Percentiles rank a stretch among this genome's conserved stretches.
These are phyloP conservation scores for Stylonectria norvegica DNA, from an alignment of 2,329 filamentous ascomycete genomes.

Conservation along the genomic window DNA sequence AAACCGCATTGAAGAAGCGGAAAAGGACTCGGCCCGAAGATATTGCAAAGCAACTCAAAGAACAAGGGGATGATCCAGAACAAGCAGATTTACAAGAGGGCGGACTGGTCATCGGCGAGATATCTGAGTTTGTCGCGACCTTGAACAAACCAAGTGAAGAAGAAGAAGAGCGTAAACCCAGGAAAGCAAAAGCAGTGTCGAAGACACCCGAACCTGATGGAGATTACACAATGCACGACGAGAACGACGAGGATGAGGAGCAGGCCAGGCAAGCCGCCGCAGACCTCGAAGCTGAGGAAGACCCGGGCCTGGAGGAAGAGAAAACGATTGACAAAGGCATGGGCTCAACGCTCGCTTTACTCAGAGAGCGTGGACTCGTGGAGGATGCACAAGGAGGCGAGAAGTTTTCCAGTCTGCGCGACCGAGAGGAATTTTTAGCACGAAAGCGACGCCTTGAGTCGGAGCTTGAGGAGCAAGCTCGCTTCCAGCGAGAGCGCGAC, in stretches of 20 bases:
- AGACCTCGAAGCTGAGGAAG: slow-evolving; percentile 38
- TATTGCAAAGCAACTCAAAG: slow-evolving; percentile 73
- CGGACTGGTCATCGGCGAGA: slow-evolving; percentile 91
- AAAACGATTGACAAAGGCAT: slow-evolving; percentile 74
- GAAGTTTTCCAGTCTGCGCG: slow-evolving; percentile 63
- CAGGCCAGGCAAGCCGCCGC: slow-evolving; percentile 28
- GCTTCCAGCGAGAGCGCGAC: slow-evolving; percentile 82
- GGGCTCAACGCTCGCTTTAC: slow-evolving; percentile 75
- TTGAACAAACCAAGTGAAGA: slow-evolving; percentile 65
- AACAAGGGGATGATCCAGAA: slow-evolving; percentile 54
- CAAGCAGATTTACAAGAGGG: slow-evolving; percentile 37
- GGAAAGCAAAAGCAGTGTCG: slow-evolving; percentile 35
- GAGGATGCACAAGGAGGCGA: slow-evolving; percentile 60
- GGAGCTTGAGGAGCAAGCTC: slow-evolving; percentile 76
- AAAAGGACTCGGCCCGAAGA: slow-evolving; percentile 86
- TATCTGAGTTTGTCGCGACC: slow-evolving; percentile 88
- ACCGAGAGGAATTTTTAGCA: slow-evolving; percentile 74
- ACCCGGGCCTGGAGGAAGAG: slow-evolving; percentile 80
- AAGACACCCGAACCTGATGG: slow-evolving; percentile 36
- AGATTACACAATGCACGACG: slow-evolving; percentile 46
- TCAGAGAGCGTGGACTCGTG: slow-evolving; percentile 81
- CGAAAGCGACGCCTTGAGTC: slow-evolving; percentile 70
- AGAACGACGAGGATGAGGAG: slow-evolving; percentile 35
- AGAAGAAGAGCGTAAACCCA: slow-evolving; percentile 54
- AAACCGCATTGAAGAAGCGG: slow-evolving; percentile 83